Evolutionary conservation across 805 yeast species (phyloP).

Genomic region (Starmera dryadoides): DNA sequence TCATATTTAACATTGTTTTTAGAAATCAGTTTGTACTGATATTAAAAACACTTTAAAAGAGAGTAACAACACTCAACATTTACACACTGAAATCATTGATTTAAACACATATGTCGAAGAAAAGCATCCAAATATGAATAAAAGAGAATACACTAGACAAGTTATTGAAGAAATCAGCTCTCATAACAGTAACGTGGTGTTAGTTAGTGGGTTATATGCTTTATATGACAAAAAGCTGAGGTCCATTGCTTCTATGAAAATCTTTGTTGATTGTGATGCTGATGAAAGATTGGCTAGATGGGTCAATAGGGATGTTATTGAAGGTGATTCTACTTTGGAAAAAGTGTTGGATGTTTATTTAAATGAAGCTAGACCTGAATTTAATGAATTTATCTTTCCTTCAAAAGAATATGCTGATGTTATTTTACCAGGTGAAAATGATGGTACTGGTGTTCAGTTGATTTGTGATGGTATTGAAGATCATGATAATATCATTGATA

Average conservation of each 20-base stretch:
- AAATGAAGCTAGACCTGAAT: constrained; percentile 53
- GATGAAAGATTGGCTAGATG: constrained; percentile 80
- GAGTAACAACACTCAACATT: constrained; percentile 9
- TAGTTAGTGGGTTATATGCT: constrained; percentile 78
- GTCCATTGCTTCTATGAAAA: constrained; percentile 50
- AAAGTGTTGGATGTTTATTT: constrained; percentile 39
- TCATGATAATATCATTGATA: neutral
- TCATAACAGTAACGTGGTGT: constrained; percentile 24
- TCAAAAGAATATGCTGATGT: constrained; percentile 72
- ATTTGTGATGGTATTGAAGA: constrained; percentile 59
- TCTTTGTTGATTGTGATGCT: constrained; percentile 78
- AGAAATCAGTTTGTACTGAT: constrained; percentile 25
- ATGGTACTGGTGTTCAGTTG: constrained; percentile 45
- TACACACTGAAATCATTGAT: constrained; percentile 30
- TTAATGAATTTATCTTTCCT: constrained; percentile 55
- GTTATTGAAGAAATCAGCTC: constrained; percentile 13
- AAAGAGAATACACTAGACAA: constrained; percentile 18
- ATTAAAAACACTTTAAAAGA: constrained; percentile 20
- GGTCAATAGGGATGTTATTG: constrained; percentile 35
- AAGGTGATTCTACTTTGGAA: constrained; percentile 17
- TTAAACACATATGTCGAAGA: constrained; percentile 29
- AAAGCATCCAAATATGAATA: constrained; percentile 11
- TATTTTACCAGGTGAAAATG: constrained; percentile 66
- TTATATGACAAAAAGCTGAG: constrained; percentile 55
- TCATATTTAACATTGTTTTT: constrained; percentile 16